These are phyloP conservation scores for Gracilariopsis chorda DNA, from an alignment of 23 red algal genomes.

Conservation along the genomic window DNA sequence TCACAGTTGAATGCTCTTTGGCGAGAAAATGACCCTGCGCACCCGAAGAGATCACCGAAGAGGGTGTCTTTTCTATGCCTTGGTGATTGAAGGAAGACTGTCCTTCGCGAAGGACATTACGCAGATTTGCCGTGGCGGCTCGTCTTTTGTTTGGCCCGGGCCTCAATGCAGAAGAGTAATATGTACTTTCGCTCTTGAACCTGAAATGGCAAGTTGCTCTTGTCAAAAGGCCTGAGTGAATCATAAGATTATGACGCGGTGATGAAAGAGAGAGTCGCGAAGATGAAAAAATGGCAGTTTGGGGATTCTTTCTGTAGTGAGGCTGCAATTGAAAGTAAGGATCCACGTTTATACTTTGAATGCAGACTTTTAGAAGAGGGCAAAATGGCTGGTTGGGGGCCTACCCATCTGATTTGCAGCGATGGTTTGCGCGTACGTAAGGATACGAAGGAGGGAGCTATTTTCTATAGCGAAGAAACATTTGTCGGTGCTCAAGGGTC, in stretches of 20 bases:
- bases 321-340: no score
- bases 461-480: constrained; percentile 23
- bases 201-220: no score
- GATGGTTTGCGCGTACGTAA: constrained; percentile 14
- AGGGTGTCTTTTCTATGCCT: no score
- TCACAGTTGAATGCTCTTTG: not conserved
- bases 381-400: not conserved
- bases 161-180: no score
- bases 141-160: no score
- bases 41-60: not conserved
- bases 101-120: no score
- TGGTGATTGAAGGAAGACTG: no score
- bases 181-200: no score
- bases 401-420: not conserved
- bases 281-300: not conserved
- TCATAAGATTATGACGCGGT: no score
- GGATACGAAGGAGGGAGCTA: not conserved
- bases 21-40: not conserved
- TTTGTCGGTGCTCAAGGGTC: not conserved
- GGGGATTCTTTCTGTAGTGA: not conserved
- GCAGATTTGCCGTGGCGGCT: no score
- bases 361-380: no score
- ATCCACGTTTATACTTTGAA: no score
- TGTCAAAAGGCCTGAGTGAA: constrained; percentile 18
- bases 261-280: not conserved